These are phyloP conservation scores for Selaginella tamariscina DNA, from an alignment of 75 land plant genomes.

Conservation along the genomic window DNA sequence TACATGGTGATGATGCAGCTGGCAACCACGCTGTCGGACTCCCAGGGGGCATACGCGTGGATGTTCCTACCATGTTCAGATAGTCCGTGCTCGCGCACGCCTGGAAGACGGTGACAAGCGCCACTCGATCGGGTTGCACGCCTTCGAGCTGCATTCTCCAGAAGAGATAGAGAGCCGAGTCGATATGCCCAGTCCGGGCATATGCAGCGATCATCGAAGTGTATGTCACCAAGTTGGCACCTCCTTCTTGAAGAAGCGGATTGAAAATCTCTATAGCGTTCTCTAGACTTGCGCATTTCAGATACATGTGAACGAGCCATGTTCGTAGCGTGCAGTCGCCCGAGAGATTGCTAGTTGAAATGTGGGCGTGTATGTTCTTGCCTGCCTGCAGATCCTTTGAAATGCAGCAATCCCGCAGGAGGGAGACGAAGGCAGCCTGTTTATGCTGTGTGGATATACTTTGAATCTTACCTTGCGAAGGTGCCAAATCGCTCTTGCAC, in stretches of 20 bases:
- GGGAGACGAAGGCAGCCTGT: background rate
- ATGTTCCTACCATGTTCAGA: background rate
- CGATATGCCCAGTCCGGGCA: background rate
- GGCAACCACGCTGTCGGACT: background rate
- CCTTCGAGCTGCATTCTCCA: background rate
- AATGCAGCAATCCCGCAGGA: background rate
- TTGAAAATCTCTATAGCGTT: background rate
- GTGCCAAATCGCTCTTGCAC: too few species aligned
- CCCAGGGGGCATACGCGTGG: background rate
- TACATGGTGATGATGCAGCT: background rate
- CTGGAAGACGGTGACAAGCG: background rate
- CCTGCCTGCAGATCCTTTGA: background rate
- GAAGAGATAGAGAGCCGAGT: background rate
- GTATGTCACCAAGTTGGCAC: background rate
- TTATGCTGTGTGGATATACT: too few species aligned
- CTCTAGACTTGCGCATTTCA: background rate
- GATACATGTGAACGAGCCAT: background rate
- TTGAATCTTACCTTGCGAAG: too few species aligned
- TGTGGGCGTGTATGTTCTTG: background rate
- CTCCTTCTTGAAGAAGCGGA: background rate
- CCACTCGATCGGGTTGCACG: background rate
- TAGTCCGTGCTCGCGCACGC: background rate
- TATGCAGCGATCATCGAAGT: background rate
- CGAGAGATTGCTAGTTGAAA: background rate
- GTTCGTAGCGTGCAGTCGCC: background rate